Conservation (phyloP, 257 asterid species). For the Verbena officinalis region DNA sequence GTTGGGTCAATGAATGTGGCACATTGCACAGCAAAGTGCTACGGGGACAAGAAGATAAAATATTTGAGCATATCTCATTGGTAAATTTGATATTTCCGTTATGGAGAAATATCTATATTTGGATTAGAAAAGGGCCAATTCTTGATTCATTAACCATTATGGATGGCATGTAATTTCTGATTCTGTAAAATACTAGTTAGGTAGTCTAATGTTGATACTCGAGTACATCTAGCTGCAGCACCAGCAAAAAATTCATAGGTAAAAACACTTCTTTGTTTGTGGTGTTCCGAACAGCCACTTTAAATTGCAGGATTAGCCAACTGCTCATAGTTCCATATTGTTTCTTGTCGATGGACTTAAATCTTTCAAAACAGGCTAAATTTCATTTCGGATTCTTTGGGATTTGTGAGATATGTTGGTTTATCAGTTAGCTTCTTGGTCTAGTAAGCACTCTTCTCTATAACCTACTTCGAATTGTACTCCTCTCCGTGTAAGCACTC, state of each 20-base stretch:
- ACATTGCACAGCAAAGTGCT: neutral
- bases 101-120: neutral
- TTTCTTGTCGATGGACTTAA: neutral
- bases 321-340: neutral
- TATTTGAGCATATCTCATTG: neutral
- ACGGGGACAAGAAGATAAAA: neutral
- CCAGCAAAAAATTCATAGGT: neutral
- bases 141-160: neutral
- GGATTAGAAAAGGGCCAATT: neutral
- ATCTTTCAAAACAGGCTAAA: conserved; percentile 18
- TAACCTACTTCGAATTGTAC: too few species aligned
- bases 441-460: neutral
- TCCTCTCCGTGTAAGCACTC: too few species aligned
- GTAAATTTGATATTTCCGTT: neutral
- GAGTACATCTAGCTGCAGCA: neutral
- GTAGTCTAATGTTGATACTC: neutral
- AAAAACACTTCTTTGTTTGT: neutral
- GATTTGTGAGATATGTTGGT: conserved; percentile 13
- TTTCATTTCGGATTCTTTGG: conserved; percentile 2
- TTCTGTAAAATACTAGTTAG: too few species aligned
- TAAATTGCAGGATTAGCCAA: neutral
- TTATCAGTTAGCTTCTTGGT: neutral
- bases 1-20: conserved; percentile 1
- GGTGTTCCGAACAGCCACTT: too few species aligned
- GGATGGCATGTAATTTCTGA: too few species aligned